These are phyloP conservation scores for Euphorbia schlechtendalii DNA, from an alignment of 441 rosid genomes.

Conservation along the genomic window DNA sequence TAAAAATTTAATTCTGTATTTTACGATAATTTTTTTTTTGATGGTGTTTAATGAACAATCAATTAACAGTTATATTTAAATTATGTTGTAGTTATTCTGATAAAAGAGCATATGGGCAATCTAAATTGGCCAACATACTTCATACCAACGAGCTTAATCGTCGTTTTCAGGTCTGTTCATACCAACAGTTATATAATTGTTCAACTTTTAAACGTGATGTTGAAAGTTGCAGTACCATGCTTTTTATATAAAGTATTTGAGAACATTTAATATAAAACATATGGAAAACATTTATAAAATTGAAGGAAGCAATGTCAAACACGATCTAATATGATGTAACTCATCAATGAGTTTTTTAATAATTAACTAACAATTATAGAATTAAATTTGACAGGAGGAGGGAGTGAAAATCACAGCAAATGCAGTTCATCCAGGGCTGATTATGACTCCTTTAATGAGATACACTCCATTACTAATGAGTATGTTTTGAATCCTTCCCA, in stretches of 20 bases:
- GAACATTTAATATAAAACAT: too few species aligned
- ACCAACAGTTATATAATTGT: too few species aligned
- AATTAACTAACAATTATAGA: background rate
- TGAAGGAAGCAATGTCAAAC: too few species aligned
- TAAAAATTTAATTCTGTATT: background rate
- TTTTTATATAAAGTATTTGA: too few species aligned
- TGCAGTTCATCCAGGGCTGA: slow-evolving; percentile 84
- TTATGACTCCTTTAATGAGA: slow-evolving; percentile 71
- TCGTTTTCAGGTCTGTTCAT: slow-evolving; percentile 48
- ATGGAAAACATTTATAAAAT: too few species aligned
- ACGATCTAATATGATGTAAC: too few species aligned
- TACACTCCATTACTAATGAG: slow-evolving; percentile 47
- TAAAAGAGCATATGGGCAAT: slow-evolving; percentile 86
- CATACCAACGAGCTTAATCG: slow-evolving; percentile 84
- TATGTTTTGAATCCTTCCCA: slow-evolving; percentile 22
- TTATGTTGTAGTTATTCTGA: slow-evolving; percentile 55
- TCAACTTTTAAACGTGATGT: too few species aligned
- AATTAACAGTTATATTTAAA: background rate
- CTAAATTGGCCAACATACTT: slow-evolving; percentile 75
- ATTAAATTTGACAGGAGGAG: slow-evolving; percentile 41
- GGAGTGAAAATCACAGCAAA: slow-evolving; percentile 72
- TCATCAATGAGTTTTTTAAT: too few species aligned
- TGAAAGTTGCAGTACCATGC: too few species aligned
- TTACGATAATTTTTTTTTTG: too few species aligned
- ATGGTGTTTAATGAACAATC: background rate